These are phyloP conservation scores for Curvularia hawaiiensis DNA, from an alignment of 2,329 filamentous ascomycete genomes.

Conservation along the genomic window DNA sequence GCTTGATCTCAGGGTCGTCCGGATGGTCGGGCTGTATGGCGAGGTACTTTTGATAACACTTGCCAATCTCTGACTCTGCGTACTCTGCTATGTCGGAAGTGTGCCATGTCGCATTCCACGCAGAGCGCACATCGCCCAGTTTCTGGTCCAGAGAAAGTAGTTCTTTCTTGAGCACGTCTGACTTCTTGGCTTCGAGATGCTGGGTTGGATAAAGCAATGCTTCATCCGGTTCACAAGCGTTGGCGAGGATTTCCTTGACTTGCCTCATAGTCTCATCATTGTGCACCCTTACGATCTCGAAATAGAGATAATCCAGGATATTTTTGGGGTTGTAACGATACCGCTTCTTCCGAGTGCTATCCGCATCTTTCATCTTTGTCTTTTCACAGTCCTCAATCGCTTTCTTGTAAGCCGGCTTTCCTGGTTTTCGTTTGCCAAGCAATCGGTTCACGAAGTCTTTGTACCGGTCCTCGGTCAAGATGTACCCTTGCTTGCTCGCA, in stretches of 20 bases:
- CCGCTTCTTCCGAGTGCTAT: conserved; percentile 26
- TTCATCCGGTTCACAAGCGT: conserved; percentile 29
- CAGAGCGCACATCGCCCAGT: conserved; percentile 2
- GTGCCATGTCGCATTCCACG: conserved; percentile 16
- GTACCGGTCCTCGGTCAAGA: conserved; percentile 54
- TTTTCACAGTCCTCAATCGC: conserved; percentile 36
- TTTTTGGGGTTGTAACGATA: conserved; percentile 47
- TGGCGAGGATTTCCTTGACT: conserved; percentile 34
- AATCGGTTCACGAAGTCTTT: conserved; percentile 58
- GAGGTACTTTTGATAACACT: conserved; percentile 27
- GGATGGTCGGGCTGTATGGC: conserved; percentile 25
- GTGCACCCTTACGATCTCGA: conserved; percentile 54
- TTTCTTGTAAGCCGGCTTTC: conserved; percentile 43
- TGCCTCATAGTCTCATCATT: conserved; percentile 37
- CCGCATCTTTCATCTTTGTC: conserved; percentile 19
- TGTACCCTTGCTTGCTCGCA: conserved; percentile 54
- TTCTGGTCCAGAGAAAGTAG: conserved; percentile 7
- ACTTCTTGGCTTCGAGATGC: conserved; percentile 1
- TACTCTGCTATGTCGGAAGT: conserved; percentile 9
- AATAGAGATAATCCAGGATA: conserved; percentile 68
- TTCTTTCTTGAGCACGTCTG: conserved; percentile 16
- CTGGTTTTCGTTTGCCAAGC: conserved; percentile 62
- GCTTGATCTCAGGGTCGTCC: conserved; percentile 16
- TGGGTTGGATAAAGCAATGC: conserved; percentile 20
- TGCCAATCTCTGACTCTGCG: conserved; percentile 21